These are phyloP conservation scores for Geotrichum reessii DNA, from an alignment of 1,139 yeast genomes.

Conservation along the genomic window DNA sequence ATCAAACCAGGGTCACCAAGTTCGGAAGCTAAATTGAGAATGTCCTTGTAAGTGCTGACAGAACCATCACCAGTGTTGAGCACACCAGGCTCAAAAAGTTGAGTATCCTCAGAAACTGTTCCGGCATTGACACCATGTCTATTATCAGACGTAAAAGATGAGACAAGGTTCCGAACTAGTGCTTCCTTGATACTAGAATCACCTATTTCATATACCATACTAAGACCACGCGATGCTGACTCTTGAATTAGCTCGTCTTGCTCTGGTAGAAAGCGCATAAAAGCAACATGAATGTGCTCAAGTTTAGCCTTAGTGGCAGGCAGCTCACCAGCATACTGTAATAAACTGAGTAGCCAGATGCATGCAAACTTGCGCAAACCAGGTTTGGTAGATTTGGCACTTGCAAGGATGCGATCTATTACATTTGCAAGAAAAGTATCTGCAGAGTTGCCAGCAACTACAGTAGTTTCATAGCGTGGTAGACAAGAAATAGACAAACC, in stretches of 20 bases:
- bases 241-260: constrained; percentile 84
- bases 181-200: constrained; percentile 61
- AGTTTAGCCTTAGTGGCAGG: constrained; percentile 43
- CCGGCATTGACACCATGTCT: constrained; percentile 59
- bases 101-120: constrained; percentile 69
- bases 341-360: constrained; percentile 77
- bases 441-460: neutral
- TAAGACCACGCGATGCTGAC: constrained; percentile 83
- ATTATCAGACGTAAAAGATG: constrained; percentile 67
- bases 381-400: constrained; percentile 66
- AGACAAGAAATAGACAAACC: constrained; percentile 19
- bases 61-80: constrained; percentile 79
- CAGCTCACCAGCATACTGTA: constrained; percentile 62
- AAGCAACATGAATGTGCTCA: constrained; percentile 59
- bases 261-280: constrained; percentile 69
- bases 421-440: constrained; percentile 31
- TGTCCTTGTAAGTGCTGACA: constrained; percentile 75
- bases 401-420: constrained; percentile 45
- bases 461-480: constrained; percentile 4
- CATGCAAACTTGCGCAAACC: constrained; percentile 69
- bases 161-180: constrained; percentile 67
- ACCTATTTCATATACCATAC: constrained; percentile 76
- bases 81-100: constrained; percentile 77
- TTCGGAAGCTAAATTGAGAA: constrained; percentile 79
- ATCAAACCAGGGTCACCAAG: constrained; percentile 94